Evolutionary conservation across 73 alveolate species (phyloP), one percentile per base, ranked within the genome.

Genomic region (Chromera velia): DNA sequence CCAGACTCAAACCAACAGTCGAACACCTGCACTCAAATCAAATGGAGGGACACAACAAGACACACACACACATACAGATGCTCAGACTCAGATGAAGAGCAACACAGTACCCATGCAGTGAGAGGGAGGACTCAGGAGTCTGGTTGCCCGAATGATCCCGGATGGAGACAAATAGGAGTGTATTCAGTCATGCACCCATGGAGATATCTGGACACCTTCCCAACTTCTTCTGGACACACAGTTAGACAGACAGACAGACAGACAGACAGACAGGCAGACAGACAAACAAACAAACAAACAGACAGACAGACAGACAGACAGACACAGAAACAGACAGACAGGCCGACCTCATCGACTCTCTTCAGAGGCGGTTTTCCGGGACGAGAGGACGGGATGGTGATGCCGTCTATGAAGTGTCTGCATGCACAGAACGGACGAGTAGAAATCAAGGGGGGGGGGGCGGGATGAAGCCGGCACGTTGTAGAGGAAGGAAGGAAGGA

Each of bases 1-100:
- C 99, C 99, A 69, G 96, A 83, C 75, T 97, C 99, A 80, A 96
- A 97, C 99, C 99, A 97, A 88, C 99, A 97, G 90, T 97, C 99
- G 84, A 97, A 97, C 22, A 97, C 98, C 86, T 80, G 40, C 13
- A 7, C 22, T 40, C 13, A 13, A 7, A 13, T 4, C 55, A 40
- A 7, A 40, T 40, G 55, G 22, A 13, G 55, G 13, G 55, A 40
- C n/a, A n/a, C n/a, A n/a, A n/a, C 55, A 40, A 40, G 55, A 40
- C 55, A 13, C 22, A 13, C 55, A 7, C 22, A 40, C 13, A 7
- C 55, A 40, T 40, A 40, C 13, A 13, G 55, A 7, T 40, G 55
- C 4, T 7, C 13, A 13, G 55, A 13, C 55, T 40, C 55, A 40
- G 55, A 13, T n/a, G n/a, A n/a, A n/a, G n/a, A n/a, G n/a, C n/a